Base-by-base conservation (phyloP, 208 protist species). In the Trypanosoma rangeli region DNA sequence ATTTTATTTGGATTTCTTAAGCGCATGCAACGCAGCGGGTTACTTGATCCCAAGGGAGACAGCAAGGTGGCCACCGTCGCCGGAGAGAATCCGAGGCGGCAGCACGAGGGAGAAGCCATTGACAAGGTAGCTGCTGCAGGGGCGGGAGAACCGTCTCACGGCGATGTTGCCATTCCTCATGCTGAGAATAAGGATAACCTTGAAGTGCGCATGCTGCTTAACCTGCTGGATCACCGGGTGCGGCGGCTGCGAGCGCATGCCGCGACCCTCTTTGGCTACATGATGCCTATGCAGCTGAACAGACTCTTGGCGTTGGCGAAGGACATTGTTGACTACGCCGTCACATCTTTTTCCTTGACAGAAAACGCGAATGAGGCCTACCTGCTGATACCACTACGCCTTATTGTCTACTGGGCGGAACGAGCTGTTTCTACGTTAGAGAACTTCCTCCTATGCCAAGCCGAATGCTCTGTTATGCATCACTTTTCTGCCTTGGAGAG, bases 1-100 rank as follows among this genome's bases (percentile, higher is more conserved):
- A 80, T 87, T 56, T 71, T 90, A 12, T 84, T 86, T 59, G 82
- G 76, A 7, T 73, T 86, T 61, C 61, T 90, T 0, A 74, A 87
- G 48, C 80, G 81, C 10, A 76, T 90, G 74, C 76, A 85, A 49
- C 79, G 86, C 57, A 73, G 70, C 29, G 82, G 78, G 1, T 29
- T 70, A 31, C 68, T 84, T 44, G 48, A 31, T 24, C 26, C 44
- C n/a, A 28, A 31, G 13, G 33, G 5, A 55, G 26, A 26, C 5
- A 65, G 31, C 18, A 52, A 54, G 33, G 13, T 5, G 24, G 33
- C 35, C 37, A n/a, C 10, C 16, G 5, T 24, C 18, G 52, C 29
- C 52, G 24, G 16, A 9, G 54, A 35, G 20, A 8, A 26, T 7
- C 29, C 15, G 50, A 28, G 0, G n/a, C 24, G 10, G 29, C n/a